A percentile compares a stretch with the other conserved stretches of the same genome.
Evolutionary conservation across 164 flowering plant genomes (phyloP).

Genomic region (Echeveria elegans): DNA sequence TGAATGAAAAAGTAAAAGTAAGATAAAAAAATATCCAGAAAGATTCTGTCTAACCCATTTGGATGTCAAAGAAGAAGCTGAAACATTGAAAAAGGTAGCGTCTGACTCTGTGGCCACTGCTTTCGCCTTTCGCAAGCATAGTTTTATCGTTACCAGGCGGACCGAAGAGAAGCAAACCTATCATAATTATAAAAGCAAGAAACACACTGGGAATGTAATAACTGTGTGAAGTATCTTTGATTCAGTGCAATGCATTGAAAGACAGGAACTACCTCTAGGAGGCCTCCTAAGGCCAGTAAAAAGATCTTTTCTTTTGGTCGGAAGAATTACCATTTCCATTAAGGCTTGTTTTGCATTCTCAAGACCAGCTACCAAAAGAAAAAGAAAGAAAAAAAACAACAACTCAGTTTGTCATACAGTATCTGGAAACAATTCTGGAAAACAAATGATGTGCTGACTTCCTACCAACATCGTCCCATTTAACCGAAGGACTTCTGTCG

Average conservation of each 20-base stretch:
- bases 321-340: conserved; percentile 96
- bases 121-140: conserved; percentile 99
- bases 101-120: conserved; percentile 97
- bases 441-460: not conserved
- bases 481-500: conserved; percentile 93
- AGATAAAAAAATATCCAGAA: conserved; percentile 1
- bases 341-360: conserved; percentile 89
- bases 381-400: not conserved
- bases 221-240: not conserved
- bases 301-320: conserved; percentile 87
- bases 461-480: conserved; percentile 98
- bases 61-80: conserved; percentile 95
- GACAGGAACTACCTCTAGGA: conserved; percentile 53
- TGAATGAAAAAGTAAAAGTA: not conserved
- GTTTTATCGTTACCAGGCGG: conserved; percentile 99
- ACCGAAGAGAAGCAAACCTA: conserved; percentile 97
- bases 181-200: conserved; percentile 8
- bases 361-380: conserved; percentile 69
- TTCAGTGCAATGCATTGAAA: not conserved
- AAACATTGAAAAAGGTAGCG: conserved; percentile 94
- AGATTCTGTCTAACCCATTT: conserved; percentile 77
- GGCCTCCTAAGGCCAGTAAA: conserved; percentile 95
- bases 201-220: no score
- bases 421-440: not conserved
- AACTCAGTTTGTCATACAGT: no score